Evolutionary conservation across 1,284 basidiomycete species (phyloP), one percentile per base, ranked within the genome.

Genomic region (Takashimella koratensis): DNA sequence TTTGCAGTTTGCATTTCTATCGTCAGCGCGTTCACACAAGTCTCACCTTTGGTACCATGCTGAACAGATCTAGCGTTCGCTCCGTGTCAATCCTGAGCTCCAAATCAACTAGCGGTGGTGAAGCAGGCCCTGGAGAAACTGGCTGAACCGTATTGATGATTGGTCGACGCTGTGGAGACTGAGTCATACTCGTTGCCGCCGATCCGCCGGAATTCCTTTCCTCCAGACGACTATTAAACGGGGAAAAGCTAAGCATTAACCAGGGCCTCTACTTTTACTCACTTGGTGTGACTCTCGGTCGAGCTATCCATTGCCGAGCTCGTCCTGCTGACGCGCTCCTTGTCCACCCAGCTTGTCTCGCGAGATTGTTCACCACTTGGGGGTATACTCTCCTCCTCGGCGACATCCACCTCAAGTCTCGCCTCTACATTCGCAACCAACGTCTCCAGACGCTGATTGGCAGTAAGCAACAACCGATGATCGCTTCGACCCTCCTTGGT

Each of bases 1-100:
- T 94, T 78, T 97, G 94, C 48, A 98, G 80, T 60, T 87, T 88
- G 62, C 96, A 93, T 78, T 83, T 82, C 91, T 95, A 70, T 41
- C 22, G 50, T 62, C 60, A 55, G 56, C 26, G 44, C 16, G 23
- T 27, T 51, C 21, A 10, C 5, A 22, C n/a, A 40, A 21, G 12
- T 76, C 79, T 54, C 63, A 90, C 93, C 83, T 94, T 94, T 3
- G 89, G 87, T 64, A 84, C 83, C 93, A 99, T 95, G 1, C 90
- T 90, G 73, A 99, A 99, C 45, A 99, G 86, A 74, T 99, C 95
- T 27, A 97, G 77, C 4, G 90, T 90, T 25, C 83, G 80, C 44
- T 87, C 83, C 0, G 90, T 86, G 50, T 86, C 83, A 43, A 98
- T 81, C 25, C 88, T 82, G 27, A 82, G 78, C 71, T 98, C 95